Evolutionary conservation across 2,329 filamentous ascomycete genomes (phyloP).

Genomic region (Pseudogymnoascus destructans): DNA sequence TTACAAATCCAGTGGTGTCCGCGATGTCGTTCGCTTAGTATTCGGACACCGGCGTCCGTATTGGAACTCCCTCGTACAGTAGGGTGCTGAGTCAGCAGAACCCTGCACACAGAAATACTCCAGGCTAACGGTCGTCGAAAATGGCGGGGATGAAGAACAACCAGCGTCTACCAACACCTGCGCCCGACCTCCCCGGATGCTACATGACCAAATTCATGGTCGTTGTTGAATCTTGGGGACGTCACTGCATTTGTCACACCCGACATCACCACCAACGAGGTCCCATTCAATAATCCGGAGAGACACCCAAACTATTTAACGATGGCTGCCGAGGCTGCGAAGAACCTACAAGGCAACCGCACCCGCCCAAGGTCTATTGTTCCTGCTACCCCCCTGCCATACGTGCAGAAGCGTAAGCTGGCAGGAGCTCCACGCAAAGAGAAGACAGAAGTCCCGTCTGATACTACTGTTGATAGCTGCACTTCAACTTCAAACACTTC

Average conservation of each 20-base stretch:
- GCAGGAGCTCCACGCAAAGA: slow-evolving; percentile 18
- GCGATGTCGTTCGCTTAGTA: too few relatives aligned
- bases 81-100: slow-evolving; percentile 4
- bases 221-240: slow-evolving; percentile 28
- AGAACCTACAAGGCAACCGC: slow-evolving; percentile 23
- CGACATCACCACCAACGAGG: slow-evolving; percentile 9
- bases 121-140: slow-evolving; percentile 6
- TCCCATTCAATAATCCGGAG: slow-evolving; percentile 10
- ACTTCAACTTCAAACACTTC: slow-evolving; percentile 6
- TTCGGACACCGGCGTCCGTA: too few relatives aligned
- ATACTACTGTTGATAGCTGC: background rate
- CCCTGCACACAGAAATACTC: slow-evolving; percentile 3
- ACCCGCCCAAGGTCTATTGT: slow-evolving; percentile 21
- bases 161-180: slow-evolving; percentile 12
- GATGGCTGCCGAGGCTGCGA: slow-evolving; percentile 20
- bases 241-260: slow-evolving; percentile 18
- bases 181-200: slow-evolving; percentile 24
- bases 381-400: slow-evolving; percentile 25
- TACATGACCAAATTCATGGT: slow-evolving; percentile 25
- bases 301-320: slow-evolving; percentile 19
- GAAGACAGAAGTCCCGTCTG: slow-evolving; percentile 15
- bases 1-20: too few relatives aligned
- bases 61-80: too few relatives aligned
- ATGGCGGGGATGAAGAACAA: slow-evolving; percentile 8
- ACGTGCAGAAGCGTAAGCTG: slow-evolving; percentile 25